These are phyloP conservation scores for Colletotrichum tropicale DNA, from an alignment of 2,329 filamentous ascomycete genomes.

Conservation along the genomic window DNA sequence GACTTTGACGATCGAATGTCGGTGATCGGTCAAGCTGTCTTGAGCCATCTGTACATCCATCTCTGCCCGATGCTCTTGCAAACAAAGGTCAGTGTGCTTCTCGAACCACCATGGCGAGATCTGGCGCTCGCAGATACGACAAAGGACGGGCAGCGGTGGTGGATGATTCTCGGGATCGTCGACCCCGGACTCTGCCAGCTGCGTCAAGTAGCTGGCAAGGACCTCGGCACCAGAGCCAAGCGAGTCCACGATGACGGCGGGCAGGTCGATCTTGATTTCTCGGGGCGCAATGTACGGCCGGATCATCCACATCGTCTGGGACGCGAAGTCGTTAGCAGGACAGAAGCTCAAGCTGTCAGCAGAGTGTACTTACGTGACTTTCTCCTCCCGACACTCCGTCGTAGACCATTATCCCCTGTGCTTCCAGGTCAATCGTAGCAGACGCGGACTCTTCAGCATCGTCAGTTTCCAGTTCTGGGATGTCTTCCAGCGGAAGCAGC, in stretches of 20 bases:
- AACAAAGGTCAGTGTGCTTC: slow-evolving; percentile 94
- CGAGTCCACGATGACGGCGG: slow-evolving; percentile 86
- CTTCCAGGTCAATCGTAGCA: slow-evolving; percentile 80
- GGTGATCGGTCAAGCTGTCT: slow-evolving; percentile 89
- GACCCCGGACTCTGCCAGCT: slow-evolving; percentile 81
- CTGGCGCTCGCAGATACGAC: slow-evolving; percentile 95
- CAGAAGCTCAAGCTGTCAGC: neutral
- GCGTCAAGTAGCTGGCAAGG: slow-evolving; percentile 90
- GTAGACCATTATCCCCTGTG: slow-evolving; percentile 98
- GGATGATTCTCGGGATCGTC: slow-evolving; percentile 78
- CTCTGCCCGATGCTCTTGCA: slow-evolving; percentile 94
- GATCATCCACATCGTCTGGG: slow-evolving; percentile 99
- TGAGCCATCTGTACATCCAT: slow-evolving; percentile 98
- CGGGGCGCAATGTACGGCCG: slow-evolving; percentile 86
- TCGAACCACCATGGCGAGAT: slow-evolving; percentile 99
- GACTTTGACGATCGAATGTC: slow-evolving; percentile 92
- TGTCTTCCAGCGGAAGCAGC: slow-evolving; percentile 53
- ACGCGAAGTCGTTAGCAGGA: neutral
- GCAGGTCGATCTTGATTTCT: slow-evolving; percentile 95
- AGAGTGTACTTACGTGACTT: slow-evolving; percentile 75
- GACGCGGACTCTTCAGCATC: slow-evolving; percentile 42
- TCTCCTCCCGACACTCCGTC: slow-evolving; percentile 85
- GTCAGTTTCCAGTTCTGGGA: slow-evolving; percentile 41
- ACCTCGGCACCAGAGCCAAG: slow-evolving; percentile 94
- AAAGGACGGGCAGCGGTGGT: slow-evolving; percentile 84